These are phyloP conservation scores for Pichia sp. DNA, from an alignment of 1,139 yeast species.

Conservation along the genomic window DNA sequence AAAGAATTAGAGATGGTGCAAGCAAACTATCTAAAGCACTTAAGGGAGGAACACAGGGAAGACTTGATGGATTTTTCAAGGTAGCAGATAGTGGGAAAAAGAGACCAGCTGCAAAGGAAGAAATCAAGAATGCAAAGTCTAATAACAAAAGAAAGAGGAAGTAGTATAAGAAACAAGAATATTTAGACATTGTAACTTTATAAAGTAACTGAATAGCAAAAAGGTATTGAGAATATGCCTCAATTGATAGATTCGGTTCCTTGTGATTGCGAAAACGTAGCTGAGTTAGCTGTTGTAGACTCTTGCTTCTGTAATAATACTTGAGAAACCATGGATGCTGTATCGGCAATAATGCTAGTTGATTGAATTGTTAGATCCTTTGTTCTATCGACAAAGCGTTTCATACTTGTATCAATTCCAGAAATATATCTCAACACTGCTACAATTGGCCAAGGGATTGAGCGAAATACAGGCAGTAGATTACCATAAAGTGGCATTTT, in stretches of 20 bases:
- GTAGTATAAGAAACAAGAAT: no score
- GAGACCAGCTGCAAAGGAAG: conserved; percentile 30
- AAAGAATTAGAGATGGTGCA: conserved; percentile 81
- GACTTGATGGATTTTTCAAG: conserved; percentile 84
- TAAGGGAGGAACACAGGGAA: conserved; percentile 81
- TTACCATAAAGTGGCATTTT: conserved; percentile 71
- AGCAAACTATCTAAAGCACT: conserved; percentile 77
- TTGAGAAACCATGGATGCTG: conserved; percentile 3
- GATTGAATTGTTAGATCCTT: conserved; percentile 4
- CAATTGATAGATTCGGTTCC: no score
- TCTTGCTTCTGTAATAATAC: background rate
- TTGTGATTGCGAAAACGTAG: no score
- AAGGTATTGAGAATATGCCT: no score
- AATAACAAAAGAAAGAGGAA: conserved; percentile 19
- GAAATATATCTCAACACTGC: conserved; percentile 45
- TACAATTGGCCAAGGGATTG: conserved; percentile 66
- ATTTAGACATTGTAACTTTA: no score
- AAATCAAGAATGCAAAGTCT: conserved; percentile 25
- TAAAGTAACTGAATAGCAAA: no score
- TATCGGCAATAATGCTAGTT: conserved; percentile 6
- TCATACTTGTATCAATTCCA: conserved; percentile 60
- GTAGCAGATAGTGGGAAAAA: conserved; percentile 35
- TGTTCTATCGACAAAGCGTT: conserved; percentile 28
- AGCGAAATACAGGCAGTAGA: conserved; percentile 61
- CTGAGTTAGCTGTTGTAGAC: no score